A percentile compares a stretch with the other conserved stretches of the same genome.
Evolutionary conservation across 768 basidiomycete species (phyloP).

Genomic region (Gelatoporia subvermispora): DNA sequence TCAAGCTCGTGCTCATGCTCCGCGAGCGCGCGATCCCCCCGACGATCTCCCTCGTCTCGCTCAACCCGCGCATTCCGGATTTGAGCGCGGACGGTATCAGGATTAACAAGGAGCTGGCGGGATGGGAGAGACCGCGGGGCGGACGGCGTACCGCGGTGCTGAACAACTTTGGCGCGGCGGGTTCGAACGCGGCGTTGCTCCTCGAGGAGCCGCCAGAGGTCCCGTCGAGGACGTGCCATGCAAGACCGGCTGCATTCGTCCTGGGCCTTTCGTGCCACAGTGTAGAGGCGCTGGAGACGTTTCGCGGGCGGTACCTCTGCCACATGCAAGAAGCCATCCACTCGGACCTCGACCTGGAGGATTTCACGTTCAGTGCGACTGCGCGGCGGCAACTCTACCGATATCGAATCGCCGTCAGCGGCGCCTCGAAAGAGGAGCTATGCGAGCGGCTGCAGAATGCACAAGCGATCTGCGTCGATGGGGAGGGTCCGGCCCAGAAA

Average conservation of each 20-base stretch:
- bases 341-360: conserved; percentile 28
- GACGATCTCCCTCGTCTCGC: conserved; percentile 50
- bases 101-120: conserved; percentile 36
- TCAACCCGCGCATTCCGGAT: conserved; percentile 54
- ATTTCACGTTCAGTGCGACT: conserved; percentile 65
- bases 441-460: conserved; percentile 37
- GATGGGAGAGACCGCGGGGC: conserved; percentile 39
- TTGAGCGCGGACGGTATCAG: conserved; percentile 42
- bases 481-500: conserved; percentile 9
- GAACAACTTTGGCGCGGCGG: conserved; percentile 75
- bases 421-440: conserved; percentile 40
- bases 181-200: conserved; percentile 60
- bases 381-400: conserved; percentile 56
- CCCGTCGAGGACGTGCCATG: no score
- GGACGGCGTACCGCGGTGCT: conserved; percentile 49
- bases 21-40: conserved; percentile 49
- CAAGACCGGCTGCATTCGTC: conserved; percentile 26
- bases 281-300: conserved; percentile 36
- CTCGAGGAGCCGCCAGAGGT: conserved; percentile 44
- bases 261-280: conserved; percentile 66
- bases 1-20: conserved; percentile 69
- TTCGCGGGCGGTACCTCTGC: conserved; percentile 42
- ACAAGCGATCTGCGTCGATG: conserved; percentile 23
- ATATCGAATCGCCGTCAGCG: conserved; percentile 48
- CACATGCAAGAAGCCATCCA: conserved; percentile 37